Evolutionary conservation across 2,329 filamentous ascomycete genomes (phyloP), one percentile per base, ranked within the genome.

Genomic region (Cercospora sp.): DNA sequence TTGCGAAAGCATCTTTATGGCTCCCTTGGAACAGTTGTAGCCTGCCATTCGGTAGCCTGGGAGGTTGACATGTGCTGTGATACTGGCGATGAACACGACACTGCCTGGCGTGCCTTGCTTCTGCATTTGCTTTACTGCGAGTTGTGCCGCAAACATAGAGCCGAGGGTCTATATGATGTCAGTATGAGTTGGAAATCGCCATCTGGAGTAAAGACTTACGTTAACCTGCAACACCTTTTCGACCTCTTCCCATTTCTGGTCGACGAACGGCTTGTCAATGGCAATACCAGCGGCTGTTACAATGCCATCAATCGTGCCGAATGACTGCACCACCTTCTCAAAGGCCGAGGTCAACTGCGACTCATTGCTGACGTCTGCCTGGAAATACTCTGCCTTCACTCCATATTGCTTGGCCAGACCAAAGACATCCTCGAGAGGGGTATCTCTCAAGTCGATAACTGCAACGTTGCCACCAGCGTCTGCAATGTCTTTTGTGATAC

Each of bases 381-480:
- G 70, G 51, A 71, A 71, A 64, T 78, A 77, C 9, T 63, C 59
- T 13, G 73, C 69, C 78, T 89, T 88, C 53, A 93, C 89, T 2
- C 87, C 87, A 73, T 89, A 91, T 24, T 86, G 85, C 74, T 86
- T 83, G 28, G 71, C 71, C 21, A 77, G 66, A 28, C 70, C 69
- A 43, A 74, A 71, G 16, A 77, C 74, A 28, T 73, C 73, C 65
- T 73, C 68, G 5, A 72, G 66, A 37, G 75, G 74, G 24, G 71
- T 70, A 1, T 72, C 63, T 74, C 87, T 87, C 57, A 92, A 89
- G 28, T 87, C 86, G 16, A 86, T 83, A 12, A 88, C 76, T 12
- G 89, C 88, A 73, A 89, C 86, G 75, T 86, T 85, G 66, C 73
- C 74, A n/a, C 74, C 74, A 10, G 71, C 65, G 53, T 75, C 72